Base-by-base conservation (phyloP, 352 stramenopile species). In the Phytophthora sp. region DNA sequence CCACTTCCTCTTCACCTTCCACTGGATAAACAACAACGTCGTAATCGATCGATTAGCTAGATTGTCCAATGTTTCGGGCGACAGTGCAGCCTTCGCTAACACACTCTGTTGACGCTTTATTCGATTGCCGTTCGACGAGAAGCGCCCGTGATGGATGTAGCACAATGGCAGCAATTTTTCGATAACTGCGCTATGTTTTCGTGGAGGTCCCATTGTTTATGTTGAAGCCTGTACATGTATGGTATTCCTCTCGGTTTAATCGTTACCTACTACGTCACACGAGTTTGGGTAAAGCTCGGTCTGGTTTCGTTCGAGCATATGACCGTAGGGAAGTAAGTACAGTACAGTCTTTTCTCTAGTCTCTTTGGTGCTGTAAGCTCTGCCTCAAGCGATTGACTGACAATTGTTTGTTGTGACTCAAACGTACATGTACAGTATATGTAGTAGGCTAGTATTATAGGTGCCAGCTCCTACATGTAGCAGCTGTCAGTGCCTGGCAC, bases 271-370 rank as follows among this genome's bases (percentile, higher is more conserved):
- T 38, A 15, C 31, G 6, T 38, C 31, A 38, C 7, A 15, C 31
- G 6, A n/a, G 13, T 36, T 20, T 15, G 24, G 18, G 54, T 39
- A 63, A 49, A 63, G 56, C 56, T 62, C n/a, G 23, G 15, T 57
- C 55, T 55, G 55, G 30, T 47, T 55, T 55, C 42, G 29, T 23
- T 35, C 21, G n/a, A 41, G 26, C 56, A 63, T 56, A 49, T 57
- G 56, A 33, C 57, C 30, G 16, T 18, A 15, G 33, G 26, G 42
- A 63, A 63, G 29, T 39, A 21, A 49, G 56, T 56, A 33, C n/a
- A 41, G 33, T 7, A 7, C 33, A n/a, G n/a, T n/a, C n/a, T n/a
- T n/a, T n/a, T 26, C 23, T 51, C 24, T 46, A 47, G 16, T 29
- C n/a, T 26, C 23, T 51, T 15, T 46, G 29, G 16, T 29, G 5